Evolutionary conservation across 2,329 filamentous ascomycete species (phyloP), one percentile per base, ranked within the genome.

Genomic region (Plectosphaerella cucumerina): DNA sequence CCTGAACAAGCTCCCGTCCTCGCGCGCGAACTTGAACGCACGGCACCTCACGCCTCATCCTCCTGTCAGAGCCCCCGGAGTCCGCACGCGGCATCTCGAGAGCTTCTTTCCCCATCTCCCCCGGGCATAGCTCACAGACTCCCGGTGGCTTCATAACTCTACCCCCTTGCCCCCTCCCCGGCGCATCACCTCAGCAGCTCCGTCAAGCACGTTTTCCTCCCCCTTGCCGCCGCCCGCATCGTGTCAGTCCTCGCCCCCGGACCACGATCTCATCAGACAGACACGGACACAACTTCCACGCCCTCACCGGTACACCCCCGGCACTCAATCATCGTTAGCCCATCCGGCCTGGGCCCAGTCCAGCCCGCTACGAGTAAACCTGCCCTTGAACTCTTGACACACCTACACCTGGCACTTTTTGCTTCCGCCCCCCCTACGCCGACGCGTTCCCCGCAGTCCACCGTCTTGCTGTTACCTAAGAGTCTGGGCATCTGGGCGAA

Each of bases 381-480:
- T n/a, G n/a, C n/a, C n/a, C n/a, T n/a, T n/a, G n/a, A n/a, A n/a
- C n/a, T n/a, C n/a, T n/a, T n/a, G n/a, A 18, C 35, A 6, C n/a
- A 41, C 18, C 37, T 17, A 42, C 39, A 39, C 35, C 14, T 15
- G 35, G 8, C 31, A 34, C 23, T 45, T 17, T 51, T 53, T 48
- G 41, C 43, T 46, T 47, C 17, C 47, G 35, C 37, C 44, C 33
- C 21, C 44, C 31, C 39, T 49, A 21, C 44, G 12, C 31, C 44
- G n/a, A n/a, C 34, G 17, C 43, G 59, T 72, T 70, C 70, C 70
- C 70, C 70, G 69, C 70, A 71, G 68, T 63, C 56, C 64, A 59
- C 64, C 63, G 17, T 33, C 60, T 61, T 68, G 57, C 58, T 68
- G 61, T 76, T 76, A 75, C 73, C 71, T 76, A 76, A 76, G 63